phyloP scores from a whole-genome alignment of 2,329 filamentous ascomycete species.

The Stachybotrys chartarum region DNA sequence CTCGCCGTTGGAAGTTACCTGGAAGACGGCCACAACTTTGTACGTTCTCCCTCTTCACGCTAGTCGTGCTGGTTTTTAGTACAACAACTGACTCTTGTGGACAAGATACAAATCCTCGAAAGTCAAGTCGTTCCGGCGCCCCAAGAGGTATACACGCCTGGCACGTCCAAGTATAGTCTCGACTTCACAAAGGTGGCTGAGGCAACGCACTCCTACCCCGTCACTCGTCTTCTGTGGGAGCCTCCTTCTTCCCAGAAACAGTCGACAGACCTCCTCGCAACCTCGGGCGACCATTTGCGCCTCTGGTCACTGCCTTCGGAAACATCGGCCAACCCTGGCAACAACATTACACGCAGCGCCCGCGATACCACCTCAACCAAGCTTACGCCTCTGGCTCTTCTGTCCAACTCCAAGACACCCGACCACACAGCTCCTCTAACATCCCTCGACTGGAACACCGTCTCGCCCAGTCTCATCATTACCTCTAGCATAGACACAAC shows the following conservation, averaged over 20 bases:
- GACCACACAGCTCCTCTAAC: slow-evolving; percentile 96
- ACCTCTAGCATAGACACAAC: slow-evolving; percentile 98
- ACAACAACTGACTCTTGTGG: slow-evolving; percentile 4
- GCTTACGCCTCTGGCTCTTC: slow-evolving; percentile 80
- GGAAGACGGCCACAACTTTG: slow-evolving; percentile 97
- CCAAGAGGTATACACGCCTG: slow-evolving; percentile 60
- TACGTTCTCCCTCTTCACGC: slow-evolving; percentile 31
- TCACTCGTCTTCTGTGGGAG: slow-evolving; percentile 93
- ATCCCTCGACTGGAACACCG: slow-evolving; percentile 95
- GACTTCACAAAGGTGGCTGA: slow-evolving; percentile 93
- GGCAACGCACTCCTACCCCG: slow-evolving; percentile 95
- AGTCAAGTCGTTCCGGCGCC: slow-evolving; percentile 69
- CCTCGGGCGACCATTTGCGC: slow-evolving; percentile 87
- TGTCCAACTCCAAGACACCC: slow-evolving; percentile 97
- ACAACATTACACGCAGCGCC: slow-evolving; percentile 58
- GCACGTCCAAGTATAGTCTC: slow-evolving; percentile 65
- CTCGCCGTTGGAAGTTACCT: slow-evolving; percentile 93
- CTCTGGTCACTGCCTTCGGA: slow-evolving; percentile 85
- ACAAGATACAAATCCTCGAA: slow-evolving; percentile 97
- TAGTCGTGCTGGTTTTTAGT: background rate
- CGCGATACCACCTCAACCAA: slow-evolving; percentile 61
- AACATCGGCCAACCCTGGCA: slow-evolving; percentile 47
- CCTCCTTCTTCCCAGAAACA: slow-evolving; percentile 92
- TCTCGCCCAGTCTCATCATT: slow-evolving; percentile 94
- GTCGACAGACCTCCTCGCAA: slow-evolving; percentile 88